phyloP scores from a whole-genome alignment of 257 asterid genomes.

The Verbascum thapsus region DNA sequence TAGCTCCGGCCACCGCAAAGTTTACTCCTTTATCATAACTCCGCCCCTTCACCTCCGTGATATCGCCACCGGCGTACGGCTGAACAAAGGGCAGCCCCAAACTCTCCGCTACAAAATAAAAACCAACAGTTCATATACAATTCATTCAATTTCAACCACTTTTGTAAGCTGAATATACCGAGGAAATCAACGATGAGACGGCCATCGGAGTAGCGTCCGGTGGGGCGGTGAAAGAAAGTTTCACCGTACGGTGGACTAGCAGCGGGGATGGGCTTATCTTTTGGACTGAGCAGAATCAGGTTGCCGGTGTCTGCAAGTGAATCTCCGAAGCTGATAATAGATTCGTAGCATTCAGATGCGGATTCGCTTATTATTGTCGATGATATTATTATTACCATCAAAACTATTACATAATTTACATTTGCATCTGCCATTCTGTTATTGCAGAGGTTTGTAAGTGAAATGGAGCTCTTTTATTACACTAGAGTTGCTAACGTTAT shows the following conservation, averaged over 20 bases:
- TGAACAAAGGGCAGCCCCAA: conserved; percentile 45
- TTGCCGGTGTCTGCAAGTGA: conserved; percentile 37
- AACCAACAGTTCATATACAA: neutral
- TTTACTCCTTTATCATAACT: conserved; percentile 34
- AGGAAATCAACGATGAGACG: conserved; percentile 34
- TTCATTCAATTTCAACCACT: too few species aligned
- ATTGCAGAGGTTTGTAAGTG: too few species aligned
- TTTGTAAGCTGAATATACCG: too few species aligned
- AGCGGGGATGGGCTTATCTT: neutral
- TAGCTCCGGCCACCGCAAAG: conserved; percentile 21
- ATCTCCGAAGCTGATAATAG: conserved; percentile 38
- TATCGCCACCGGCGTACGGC: conserved; percentile 39
- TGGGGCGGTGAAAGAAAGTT: conserved; percentile 30
- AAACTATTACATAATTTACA: too few species aligned
- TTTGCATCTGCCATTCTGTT: neutral
- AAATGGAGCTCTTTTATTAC: too few species aligned
- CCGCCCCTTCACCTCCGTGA: too few species aligned
- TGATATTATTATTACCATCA: neutral
- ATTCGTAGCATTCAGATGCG: conserved; percentile 12
- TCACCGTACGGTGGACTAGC: conserved; percentile 24
- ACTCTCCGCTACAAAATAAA: conserved; percentile 46
- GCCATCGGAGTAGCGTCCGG: conserved; percentile 32
- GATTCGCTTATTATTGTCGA: neutral
- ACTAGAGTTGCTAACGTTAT: too few species aligned
- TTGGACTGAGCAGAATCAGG: neutral